Evolutionary conservation across 345 rosid genomes (phyloP), one percentile per base, ranked within the genome.

Genomic region (Gossypium raimondii): DNA sequence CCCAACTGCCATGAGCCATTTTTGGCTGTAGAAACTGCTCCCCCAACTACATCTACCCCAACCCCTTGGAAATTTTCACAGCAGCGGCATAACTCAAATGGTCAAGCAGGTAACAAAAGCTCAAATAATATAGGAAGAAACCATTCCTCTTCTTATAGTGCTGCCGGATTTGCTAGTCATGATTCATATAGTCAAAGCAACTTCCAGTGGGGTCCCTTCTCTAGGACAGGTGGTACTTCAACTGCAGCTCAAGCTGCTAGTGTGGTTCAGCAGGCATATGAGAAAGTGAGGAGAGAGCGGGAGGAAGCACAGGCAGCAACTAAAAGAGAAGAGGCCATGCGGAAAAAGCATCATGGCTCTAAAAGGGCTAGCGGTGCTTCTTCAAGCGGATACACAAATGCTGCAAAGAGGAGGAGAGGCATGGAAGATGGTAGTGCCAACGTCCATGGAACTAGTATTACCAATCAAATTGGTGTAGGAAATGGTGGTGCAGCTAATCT

Each of bases 1-100:
- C 83, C 96, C n/a, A 83, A 86, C 61, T 90, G 96, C 69, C 85
- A 67, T 24, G 86, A 86, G 74, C 81, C 90, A 18, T 91, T 87
- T 82, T 53, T 80, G 79, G 93, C 89, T 7, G 51, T 73, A 8
- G 92, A 86, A 82, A 86, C 70, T 9, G 82, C 87, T 53, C 89
- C 90, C 13, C 93, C 93, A 41, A 77, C 89, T 80, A 70, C 75
- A 41, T 68, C 75, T 58, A 47, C 72, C n/a, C 67, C 86, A 43
- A 77, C 75, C 58, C 59, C 75, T 10, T 89, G 90, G 90, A 83
- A 78, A 25, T 78, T 67, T 79, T 82, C 82, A 60, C 78, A 70
- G 75, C 84, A 86, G 75, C 75, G 78, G 62, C 86, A 77, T 55
- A 82, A 77, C 29, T 77, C 82, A 57, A 80, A 81, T 67, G 80